These are phyloP conservation scores for Cyclotella cryptica DNA, from an alignment of 108 stramenopile genomes.

Conservation along the genomic window DNA sequence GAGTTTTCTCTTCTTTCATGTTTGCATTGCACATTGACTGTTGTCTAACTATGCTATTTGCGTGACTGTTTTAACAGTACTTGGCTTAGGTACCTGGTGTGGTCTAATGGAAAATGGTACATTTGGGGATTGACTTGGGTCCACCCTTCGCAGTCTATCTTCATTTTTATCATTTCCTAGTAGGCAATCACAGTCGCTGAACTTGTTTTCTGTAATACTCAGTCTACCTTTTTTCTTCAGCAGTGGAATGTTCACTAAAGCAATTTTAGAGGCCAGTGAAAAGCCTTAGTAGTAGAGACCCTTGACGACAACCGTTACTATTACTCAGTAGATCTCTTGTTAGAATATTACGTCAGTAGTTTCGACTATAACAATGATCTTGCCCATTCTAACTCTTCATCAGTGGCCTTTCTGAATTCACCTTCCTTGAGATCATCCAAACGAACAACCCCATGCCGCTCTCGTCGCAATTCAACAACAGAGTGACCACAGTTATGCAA, in stretches of 20 bases:
- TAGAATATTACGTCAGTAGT: neutral
- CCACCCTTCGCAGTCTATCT: neutral
- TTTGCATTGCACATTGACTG: neutral
- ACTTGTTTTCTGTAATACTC: neutral
- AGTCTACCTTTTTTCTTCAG: neutral
- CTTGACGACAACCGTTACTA: no score
- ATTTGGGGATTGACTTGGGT: neutral
- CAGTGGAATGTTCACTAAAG: conserved; percentile 23
- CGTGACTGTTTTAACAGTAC: conserved; percentile 13
- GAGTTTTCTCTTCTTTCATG: conserved; percentile 32
- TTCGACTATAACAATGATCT: conserved; percentile 43
- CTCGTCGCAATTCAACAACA: conserved; percentile 75
- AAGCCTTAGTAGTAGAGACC: neutral
- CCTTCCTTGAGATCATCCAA: conserved; percentile 67
- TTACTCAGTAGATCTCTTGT: neutral
- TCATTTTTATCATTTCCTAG: neutral
- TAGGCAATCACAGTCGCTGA: neutral
- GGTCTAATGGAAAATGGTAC: neutral
- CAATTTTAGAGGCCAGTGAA: conserved; percentile 7
- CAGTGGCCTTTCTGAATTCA: conserved; percentile 60
- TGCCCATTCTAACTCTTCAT: conserved; percentile 75
- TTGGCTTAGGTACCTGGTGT: conserved; percentile 6
- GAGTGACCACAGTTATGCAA: conserved; percentile 83
- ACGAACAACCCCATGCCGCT: conserved; percentile 63
- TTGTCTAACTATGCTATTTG: neutral